Base-by-base conservation (phyloP, 352 stramenopile species). In the Blastocystis sp. region DNA sequence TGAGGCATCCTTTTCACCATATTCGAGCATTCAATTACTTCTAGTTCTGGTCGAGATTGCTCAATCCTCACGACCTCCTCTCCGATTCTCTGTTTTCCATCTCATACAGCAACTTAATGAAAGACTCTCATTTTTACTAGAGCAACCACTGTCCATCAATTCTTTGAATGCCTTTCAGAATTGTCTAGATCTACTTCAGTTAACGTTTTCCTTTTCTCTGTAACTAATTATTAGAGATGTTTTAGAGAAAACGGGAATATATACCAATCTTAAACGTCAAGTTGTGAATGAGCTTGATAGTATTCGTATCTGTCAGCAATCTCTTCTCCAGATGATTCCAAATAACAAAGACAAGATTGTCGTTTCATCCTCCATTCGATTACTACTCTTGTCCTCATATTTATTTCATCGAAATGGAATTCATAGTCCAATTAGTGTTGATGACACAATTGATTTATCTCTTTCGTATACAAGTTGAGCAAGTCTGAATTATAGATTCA, bases 1-100 rank as follows among this genome's bases (percentile, higher is more conserved):
- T 9, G 40, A 48, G 9, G 3, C 56, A 62, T 62, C 56, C 13
- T 62, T 42, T 7, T 42, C 40, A 37, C 7, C 58, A 17, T 84
- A 84, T 68, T 0, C 51, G 3, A 35, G 40, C 37, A 62, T 66
- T n/a, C 73, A 84, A 27, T 11, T 84, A 4, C 44, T 84, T n/a
- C 44, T 84, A 22, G 51, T 84, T 1, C 24, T 84, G 3, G 44
- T 35, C 22, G 73, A 84, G 54, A 84, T 84, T 37, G 40, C 73
- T 66, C 73, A 84, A 13, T 30, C 73, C 1, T 54, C 73, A 17
- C 35, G 27, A 17, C 58, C 57, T 51, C 73, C 73, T 17, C 35
- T 84, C 22, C 66, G 73, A 22, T 84, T 54, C n/a, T 84, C 73
- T 33, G 51, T 84, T 19, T 84, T 68, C 17, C 73, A 59, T 1